These are phyloP conservation scores for Arabidopsis lyrata DNA, from an alignment of 441 rosid species.

Conservation along the genomic window DNA sequence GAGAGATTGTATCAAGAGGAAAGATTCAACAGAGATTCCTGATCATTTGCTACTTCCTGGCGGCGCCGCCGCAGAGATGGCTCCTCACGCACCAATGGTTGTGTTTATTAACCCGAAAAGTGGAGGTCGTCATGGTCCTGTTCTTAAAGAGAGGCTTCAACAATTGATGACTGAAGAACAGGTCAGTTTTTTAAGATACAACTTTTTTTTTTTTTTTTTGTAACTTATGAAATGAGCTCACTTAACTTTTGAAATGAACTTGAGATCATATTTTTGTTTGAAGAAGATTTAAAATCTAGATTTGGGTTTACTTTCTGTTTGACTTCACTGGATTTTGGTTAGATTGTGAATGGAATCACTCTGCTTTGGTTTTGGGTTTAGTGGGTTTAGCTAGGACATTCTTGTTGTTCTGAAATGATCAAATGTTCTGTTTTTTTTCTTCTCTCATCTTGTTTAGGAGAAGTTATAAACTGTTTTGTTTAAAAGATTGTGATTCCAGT, in stretches of 20 bases:
- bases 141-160: conserved; percentile 77
- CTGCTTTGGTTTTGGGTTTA: conserved; percentile 10
- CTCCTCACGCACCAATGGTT: conserved; percentile 77
- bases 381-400: neutral
- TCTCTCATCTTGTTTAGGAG: neutral
- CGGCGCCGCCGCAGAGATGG: conserved; percentile 40
- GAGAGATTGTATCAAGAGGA: conserved; percentile 61
- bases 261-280: neutral
- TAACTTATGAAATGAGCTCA: neutral
- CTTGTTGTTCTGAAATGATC: conserved; percentile 8
- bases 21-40: conserved; percentile 47
- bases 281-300: too few relatives aligned
- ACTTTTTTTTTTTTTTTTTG: neutral
- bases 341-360: neutral
- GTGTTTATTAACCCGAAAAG: conserved; percentile 84
- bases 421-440: neutral
- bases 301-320: too few relatives aligned
- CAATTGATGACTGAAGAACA: conserved; percentile 87
- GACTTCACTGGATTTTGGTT: conserved; percentile 6
- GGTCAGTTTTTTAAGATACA: conserved; percentile 45
- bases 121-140: conserved; percentile 91
- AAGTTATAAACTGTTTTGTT: neutral
- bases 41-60: conserved; percentile 45
- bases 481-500: neutral
- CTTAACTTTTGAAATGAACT: neutral